Evolutionary conservation across 2,329 filamentous ascomycete genomes (phyloP).

Genomic region (Sclerotinia subarctica): DNA sequence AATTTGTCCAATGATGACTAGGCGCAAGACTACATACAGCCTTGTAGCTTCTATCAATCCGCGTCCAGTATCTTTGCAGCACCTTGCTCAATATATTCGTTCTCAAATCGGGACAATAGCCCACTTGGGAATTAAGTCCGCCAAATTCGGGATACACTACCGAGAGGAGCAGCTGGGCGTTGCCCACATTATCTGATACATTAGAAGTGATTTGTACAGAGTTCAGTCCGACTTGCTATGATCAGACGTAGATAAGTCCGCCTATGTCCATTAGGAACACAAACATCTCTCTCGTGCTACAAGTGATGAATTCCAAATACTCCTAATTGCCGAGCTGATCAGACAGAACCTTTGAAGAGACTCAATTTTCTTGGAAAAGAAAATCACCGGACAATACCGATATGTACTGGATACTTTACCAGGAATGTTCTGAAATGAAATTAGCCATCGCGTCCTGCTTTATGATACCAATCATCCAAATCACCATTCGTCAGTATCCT

Average conservation of each 20-base stretch:
- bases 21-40: slow-evolving; percentile 15
- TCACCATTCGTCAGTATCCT: slow-evolving; percentile 2
- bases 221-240: background rate
- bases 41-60: slow-evolving; percentile 13
- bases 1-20: slow-evolving; percentile 12
- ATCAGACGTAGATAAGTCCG: slow-evolving; percentile 5
- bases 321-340: background rate
- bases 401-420: slow-evolving; percentile 8
- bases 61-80: slow-evolving; percentile 3
- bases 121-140: slow-evolving; percentile 12
- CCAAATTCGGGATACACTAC: slow-evolving; percentile 10
- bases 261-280: slow-evolving; percentile 1
- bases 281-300: slow-evolving; percentile 10
- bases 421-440: background rate
- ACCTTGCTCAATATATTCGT: slow-evolving; percentile 7
- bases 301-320: slow-evolving; percentile 9
- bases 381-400: background rate
- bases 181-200: slow-evolving; percentile 16
- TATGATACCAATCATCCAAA: background rate
- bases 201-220: background rate
- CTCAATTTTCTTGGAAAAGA: background rate
- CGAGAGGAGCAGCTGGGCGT: slow-evolving; percentile 15
- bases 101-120: slow-evolving; percentile 13
- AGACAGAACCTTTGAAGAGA: background rate
- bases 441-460: background rate